These are phyloP conservation scores for Nakazawaea wickerhamii DNA, from an alignment of 805 yeast species.

Conservation along the genomic window DNA sequence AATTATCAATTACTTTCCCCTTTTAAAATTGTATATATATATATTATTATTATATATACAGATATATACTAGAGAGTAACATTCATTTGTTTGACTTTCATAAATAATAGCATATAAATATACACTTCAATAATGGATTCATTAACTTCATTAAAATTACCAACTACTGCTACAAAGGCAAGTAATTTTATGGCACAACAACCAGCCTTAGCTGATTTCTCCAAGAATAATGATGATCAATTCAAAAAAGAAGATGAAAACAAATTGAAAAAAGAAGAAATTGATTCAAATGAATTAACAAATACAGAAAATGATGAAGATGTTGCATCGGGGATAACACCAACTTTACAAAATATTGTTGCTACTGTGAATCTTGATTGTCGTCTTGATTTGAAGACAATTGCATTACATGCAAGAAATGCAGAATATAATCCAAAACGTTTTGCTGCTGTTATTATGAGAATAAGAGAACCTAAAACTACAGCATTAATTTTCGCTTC, in stretches of 20 bases:
- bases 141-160: slow-evolving; percentile 64
- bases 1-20: neutral
- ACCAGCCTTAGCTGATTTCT: slow-evolving; percentile 57
- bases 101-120: neutral
- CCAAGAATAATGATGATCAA: slow-evolving; percentile 25
- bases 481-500: slow-evolving; percentile 97
- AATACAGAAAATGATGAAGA: slow-evolving; percentile 48
- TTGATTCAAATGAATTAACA: slow-evolving; percentile 30
- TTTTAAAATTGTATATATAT: neutral
- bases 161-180: slow-evolving; percentile 75
- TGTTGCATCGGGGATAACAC: slow-evolving; percentile 91
- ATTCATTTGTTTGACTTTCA: slow-evolving; percentile 5
- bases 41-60: neutral
- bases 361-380: slow-evolving; percentile 98
- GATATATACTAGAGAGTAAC: slow-evolving; percentile 1
- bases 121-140: slow-evolving; percentile 49
- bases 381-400: slow-evolving; percentile 91
- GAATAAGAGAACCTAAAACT: slow-evolving; percentile 97
- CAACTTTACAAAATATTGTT: slow-evolving; percentile 91
- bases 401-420: slow-evolving; percentile 97
- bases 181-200: slow-evolving; percentile 54
- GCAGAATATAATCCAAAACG: slow-evolving; percentile 98
- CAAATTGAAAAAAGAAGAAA: slow-evolving; percentile 13
- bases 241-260: slow-evolving; percentile 17
- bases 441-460: slow-evolving; percentile 99